Base-by-base conservation (phyloP, 2,329 filamentous ascomycete species). In the Monilinia laxa region DNA sequence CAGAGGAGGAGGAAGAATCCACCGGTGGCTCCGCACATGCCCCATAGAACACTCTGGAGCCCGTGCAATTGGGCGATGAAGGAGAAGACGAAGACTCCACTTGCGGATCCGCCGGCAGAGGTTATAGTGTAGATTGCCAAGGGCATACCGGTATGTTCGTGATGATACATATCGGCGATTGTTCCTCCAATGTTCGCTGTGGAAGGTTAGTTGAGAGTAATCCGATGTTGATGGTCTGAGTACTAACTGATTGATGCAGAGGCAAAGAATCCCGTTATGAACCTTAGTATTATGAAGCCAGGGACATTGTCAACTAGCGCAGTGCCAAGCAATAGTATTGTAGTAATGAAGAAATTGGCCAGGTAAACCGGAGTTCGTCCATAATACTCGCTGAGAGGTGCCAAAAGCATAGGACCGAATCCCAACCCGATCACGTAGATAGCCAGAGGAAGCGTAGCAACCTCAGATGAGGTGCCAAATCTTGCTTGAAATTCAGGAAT, bases 241-340 rank as follows among this genome's bases (percentile, higher is more conserved):
- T 51, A 23, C 62, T 47, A 35, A 64, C 62, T 64, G 38, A 64
- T 64, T 42, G 63, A 60, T 59, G 63, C 55, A 60, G 54, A 2
- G 80, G 80, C 58, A 84, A 80, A 7, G 82, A 81, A 75, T 0
- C 82, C 83, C 0, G 81, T 78, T 2, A 85, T 72, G 67, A 84
- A 82, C 0, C 83, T 78, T 60, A 83, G 81, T 2, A 76, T 77
- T 49, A 82, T 76, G 12, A 82, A 74, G 6, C 79, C 79, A 0
- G 76, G 76, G 11, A 82, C 76, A 59, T 80, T 81, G 1, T 84
- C 83, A 0, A 86, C 82, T 14, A 90, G 79, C 0, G 86, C 89
- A 66, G 86, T 88, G 0, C 85, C 88, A 67, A 91, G 80, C 23
- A 83, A 81, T 69, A 90, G 83, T n/a, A 90, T 73, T 0, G 81